phyloP scores from a whole-genome alignment of 2,329 filamentous ascomycete genomes.

The Exophiala alcalophila region DNA sequence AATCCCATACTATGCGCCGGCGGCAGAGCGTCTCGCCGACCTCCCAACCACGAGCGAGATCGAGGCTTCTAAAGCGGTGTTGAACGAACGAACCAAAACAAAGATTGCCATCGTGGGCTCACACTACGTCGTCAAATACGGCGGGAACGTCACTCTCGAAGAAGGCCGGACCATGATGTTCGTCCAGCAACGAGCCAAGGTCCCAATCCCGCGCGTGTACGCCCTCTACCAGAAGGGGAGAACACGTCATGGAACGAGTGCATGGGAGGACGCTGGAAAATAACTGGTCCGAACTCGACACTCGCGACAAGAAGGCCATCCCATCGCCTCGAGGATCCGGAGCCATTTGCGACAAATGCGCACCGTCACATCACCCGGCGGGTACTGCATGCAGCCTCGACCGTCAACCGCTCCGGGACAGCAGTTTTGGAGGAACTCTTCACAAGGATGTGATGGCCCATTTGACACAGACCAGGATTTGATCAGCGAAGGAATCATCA shows the following conservation, averaged over 20 bases:
- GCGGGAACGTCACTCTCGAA: constrained; percentile 27
- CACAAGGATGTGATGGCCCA: constrained; percentile 30
- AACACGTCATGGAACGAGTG: constrained; percentile 36
- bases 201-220: constrained; percentile 36
- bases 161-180: constrained; percentile 38
- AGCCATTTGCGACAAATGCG: constrained; percentile 34
- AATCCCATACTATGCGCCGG: constrained; percentile 7
- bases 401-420: constrained; percentile 29
- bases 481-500: constrained; percentile 33
- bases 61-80: constrained; percentile 18
- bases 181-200: constrained; percentile 28
- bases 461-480: constrained; percentile 32
- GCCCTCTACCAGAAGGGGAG: constrained; percentile 33
- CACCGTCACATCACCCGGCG: constrained; percentile 30
- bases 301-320: constrained; percentile 31
- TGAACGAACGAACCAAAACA: constrained; percentile 21
- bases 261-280: constrained; percentile 30
- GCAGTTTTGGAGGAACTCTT: constrained; percentile 28
- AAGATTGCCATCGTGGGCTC: constrained; percentile 29
- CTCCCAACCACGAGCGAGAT: constrained; percentile 31
- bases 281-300: constrained; percentile 27
- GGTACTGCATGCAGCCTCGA: constrained; percentile 34
- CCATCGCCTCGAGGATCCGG: constrained; percentile 23
- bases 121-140: constrained; percentile 33
- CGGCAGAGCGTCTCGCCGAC: background rate